Conservation (phyloP, 345 rosid species). For the Euphorbia tirucalli region DNA sequence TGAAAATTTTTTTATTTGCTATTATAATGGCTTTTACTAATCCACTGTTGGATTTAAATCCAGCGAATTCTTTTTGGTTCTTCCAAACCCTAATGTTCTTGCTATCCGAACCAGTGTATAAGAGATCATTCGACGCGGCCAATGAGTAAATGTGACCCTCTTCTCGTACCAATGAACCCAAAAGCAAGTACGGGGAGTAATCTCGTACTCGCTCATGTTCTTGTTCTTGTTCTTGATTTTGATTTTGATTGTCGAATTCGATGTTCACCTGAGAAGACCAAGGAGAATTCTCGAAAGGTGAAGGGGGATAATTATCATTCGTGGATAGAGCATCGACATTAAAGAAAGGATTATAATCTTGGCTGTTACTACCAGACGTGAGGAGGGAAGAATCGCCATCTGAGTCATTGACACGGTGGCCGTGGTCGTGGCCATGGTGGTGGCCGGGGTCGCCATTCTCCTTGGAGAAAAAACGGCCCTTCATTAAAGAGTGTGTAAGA, state of each 20-base stretch:
- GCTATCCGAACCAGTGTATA: conserved; percentile 87
- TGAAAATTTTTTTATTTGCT: conserved; percentile 56
- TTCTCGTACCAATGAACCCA: conserved; percentile 82
- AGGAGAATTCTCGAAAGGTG: conserved; percentile 60
- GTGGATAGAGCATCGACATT: conserved; percentile 18
- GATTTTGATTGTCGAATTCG: not conserved
- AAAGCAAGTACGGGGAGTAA: conserved; percentile 47
- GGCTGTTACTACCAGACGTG: not conserved
- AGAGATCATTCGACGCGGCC: conserved; percentile 60
- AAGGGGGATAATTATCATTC: conserved; percentile 15
- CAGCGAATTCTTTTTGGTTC: conserved; percentile 63
- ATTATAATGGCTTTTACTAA: conserved; percentile 78
- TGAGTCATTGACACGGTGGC: conserved; percentile 33
- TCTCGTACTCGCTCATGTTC: not conserved
- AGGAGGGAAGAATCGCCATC: not conserved
- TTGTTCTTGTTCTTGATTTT: not conserved
- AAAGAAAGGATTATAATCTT: not conserved
- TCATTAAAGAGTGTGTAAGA: not conserved
- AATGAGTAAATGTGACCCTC: conserved; percentile 88
- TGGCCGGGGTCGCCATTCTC: conserved; percentile 15
- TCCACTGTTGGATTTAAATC: conserved; percentile 80
- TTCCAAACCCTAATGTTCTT: conserved; percentile 93
- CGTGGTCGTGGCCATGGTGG: conserved; percentile 7
- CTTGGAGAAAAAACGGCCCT: conserved; percentile 17
- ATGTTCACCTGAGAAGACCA: conserved; percentile 46